phyloP scores from a whole-genome alignment of 148 eudicot species.

The Gaultheria prostrata region DNA sequence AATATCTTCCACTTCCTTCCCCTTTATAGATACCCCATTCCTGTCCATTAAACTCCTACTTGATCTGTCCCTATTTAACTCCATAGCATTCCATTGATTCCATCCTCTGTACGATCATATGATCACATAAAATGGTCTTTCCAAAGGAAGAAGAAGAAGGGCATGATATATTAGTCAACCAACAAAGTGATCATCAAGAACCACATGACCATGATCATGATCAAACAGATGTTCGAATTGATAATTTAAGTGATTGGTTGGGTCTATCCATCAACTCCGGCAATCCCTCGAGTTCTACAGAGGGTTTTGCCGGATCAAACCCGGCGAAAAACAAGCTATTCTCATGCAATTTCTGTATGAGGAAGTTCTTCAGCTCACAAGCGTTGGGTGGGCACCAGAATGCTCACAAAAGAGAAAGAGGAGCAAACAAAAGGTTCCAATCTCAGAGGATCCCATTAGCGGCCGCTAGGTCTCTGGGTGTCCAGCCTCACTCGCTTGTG shows the following conservation, averaged over 20 bases:
- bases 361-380: conserved; percentile 37
- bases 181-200: conserved; percentile 4
- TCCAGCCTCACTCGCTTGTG: conserved; percentile 27
- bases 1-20: not conserved
- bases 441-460: not conserved
- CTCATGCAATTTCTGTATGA: conserved; percentile 32
- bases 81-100: not conserved
- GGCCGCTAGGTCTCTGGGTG: conserved; percentile 16
- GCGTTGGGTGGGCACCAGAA: conserved; percentile 48
- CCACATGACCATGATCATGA: conserved; percentile 8
- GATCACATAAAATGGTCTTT: not conserved
- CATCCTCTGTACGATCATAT: not conserved
- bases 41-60: not conserved
- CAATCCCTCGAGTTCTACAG: conserved; percentile 9
- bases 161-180: not conserved
- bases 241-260: conserved; percentile 21
- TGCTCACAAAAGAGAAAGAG: conserved; percentile 40
- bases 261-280: conserved; percentile 10
- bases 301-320: not conserved
- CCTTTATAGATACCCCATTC: not conserved
- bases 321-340: conserved; percentile 20
- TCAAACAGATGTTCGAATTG: not conserved
- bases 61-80: not conserved
- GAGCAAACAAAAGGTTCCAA: conserved; percentile 11
- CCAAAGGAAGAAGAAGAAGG: not conserved